phyloP scores from a whole-genome alignment of 2,329 filamentous ascomycete genomes.

The Penicillium frequentans region DNA sequence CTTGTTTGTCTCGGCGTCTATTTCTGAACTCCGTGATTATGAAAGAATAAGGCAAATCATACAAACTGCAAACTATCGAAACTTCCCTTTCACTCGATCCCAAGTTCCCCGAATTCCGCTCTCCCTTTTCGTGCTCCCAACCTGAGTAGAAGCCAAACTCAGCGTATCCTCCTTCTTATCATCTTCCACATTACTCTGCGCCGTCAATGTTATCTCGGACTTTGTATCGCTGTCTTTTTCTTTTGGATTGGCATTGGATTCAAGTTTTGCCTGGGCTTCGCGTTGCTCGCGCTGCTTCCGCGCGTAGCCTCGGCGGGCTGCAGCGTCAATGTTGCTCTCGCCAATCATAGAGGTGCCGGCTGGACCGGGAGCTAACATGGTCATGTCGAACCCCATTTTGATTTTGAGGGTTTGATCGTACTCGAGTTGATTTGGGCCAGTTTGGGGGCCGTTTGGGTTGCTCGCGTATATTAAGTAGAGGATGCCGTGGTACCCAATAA shows the following conservation, averaged over 20 bases:
- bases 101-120: background rate
- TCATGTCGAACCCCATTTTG: conserved; percentile 4
- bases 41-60: no score
- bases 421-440: background rate
- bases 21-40: background rate
- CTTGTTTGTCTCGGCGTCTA: background rate
- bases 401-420: background rate
- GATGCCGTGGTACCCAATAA: background rate
- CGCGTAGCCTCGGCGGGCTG: conserved; percentile 7
- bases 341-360: conserved; percentile 14
- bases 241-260: background rate
- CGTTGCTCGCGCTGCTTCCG: conserved; percentile 3
- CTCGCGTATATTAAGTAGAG: no score
- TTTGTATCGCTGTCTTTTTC: background rate
- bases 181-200: background rate
- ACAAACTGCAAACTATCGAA: background rate
- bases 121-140: background rate
- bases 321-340: conserved; percentile 13
- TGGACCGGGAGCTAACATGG: conserved; percentile 10
- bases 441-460: background rate
- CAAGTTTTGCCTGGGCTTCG: background rate
- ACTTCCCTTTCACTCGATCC: background rate
- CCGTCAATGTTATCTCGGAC: background rate
- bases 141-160: background rate
- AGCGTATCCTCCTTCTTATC: background rate